phyloP scores from a whole-genome alignment of 768 basidiomycete genomes.

The Clavulina sp. region DNA sequence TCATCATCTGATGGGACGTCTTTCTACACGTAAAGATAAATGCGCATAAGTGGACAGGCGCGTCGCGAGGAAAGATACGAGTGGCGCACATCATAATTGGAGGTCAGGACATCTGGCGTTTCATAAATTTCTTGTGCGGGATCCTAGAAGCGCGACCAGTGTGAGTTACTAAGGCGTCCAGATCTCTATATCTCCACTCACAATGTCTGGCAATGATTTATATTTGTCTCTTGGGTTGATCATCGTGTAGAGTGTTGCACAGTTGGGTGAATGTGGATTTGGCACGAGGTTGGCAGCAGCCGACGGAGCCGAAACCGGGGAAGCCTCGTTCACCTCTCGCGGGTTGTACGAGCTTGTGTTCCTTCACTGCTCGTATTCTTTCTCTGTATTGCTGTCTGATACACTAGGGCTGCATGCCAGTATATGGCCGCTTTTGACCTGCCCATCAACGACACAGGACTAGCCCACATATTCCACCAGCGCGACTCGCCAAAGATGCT shows the following conservation, averaged over 20 bases:
- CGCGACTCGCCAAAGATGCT: neutral
- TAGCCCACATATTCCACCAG: conserved; percentile 2
- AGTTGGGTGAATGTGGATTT: too few species aligned
- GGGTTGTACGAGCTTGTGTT: too few species aligned
- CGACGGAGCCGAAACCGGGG: too few species aligned
- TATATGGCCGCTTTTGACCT: conserved; percentile 9
- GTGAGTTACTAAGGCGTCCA: neutral
- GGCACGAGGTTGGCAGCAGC: too few species aligned
- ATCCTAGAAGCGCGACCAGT: conserved; percentile 33
- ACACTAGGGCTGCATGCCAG: too few species aligned
- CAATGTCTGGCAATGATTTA: conserved; percentile 81
- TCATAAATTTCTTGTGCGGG: conserved; percentile 86
- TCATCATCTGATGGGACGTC: conserved; percentile 57
- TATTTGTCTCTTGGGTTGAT: too few species aligned
- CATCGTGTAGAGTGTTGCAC: too few species aligned
- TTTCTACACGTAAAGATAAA: conserved; percentile 15
- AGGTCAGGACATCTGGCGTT: conserved; percentile 56
- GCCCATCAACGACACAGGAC: conserved; percentile 8
- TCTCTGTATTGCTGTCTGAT: too few species aligned
- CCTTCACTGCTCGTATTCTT: too few species aligned
- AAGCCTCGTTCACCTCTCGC: too few species aligned
- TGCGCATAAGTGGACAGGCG: too few species aligned
- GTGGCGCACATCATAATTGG: conserved; percentile 32
- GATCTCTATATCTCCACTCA: conserved; percentile 22
- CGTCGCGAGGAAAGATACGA: neutral